Percentiles rank a stretch among this genome's conserved stretches.
Evolutionary conservation across 139 green algal genomes (phyloP).

Genomic region (Haematococcus sp.): DNA sequence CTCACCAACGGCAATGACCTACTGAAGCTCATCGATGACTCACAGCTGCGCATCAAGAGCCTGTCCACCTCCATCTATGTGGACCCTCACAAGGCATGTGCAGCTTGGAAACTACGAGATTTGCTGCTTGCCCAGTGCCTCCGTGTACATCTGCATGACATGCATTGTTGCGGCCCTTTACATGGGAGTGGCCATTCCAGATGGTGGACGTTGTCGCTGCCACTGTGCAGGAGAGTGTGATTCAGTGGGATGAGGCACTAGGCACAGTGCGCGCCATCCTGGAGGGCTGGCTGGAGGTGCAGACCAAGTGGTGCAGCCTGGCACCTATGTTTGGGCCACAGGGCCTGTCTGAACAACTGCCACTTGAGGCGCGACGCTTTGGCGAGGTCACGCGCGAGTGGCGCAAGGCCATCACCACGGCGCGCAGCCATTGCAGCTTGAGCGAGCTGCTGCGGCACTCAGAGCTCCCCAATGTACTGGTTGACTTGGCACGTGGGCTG

Average conservation of each 20-base stretch:
- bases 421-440: conserved; percentile 19
- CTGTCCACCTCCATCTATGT: conserved; percentile 34
- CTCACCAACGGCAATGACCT: conserved; percentile 37
- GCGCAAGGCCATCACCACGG: background rate
- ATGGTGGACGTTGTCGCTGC: no score
- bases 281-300: conserved; percentile 43
- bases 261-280: conserved; percentile 22
- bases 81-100: conserved; percentile 23
- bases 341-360: conserved; percentile 37
- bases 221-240: conserved; percentile 7
- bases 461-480: conserved; percentile 6
- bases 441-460: conserved; percentile 29
- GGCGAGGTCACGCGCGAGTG: conserved; percentile 31
- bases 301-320: conserved; percentile 42
- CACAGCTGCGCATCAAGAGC: conserved; percentile 33
- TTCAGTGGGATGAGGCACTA: conserved; percentile 42
- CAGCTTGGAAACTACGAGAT: background rate
- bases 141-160: no score
- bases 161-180: background rate
- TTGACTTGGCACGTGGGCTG: conserved; percentile 3
- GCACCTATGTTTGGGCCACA: conserved; percentile 39
- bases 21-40: conserved; percentile 34
- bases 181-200: no score
- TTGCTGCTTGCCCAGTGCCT: background rate
- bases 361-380: conserved; percentile 28